Evolutionary conservation across 116 monocot genomes (phyloP), one percentile per base, ranked within the genome.

Genomic region (Phalaenopsis hybrid): DNA sequence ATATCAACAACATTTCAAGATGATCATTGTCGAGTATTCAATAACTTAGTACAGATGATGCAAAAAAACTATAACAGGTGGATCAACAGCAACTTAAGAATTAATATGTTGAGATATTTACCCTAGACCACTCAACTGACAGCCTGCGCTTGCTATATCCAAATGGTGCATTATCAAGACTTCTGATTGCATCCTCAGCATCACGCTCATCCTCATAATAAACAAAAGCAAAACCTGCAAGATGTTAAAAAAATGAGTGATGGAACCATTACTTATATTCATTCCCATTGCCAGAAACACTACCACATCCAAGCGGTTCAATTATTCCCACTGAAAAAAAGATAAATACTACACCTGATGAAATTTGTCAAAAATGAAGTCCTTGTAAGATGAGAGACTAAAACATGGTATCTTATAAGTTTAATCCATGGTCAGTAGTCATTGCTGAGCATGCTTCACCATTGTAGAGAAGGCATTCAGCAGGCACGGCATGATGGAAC

Each of bases 81-180:
- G 6, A 8, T 25, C 33, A 73, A 73, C 37, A 37, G 41, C 73
- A 46, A n/a, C 12, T 28, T 13, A 31, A 12, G 51, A 77, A 23
- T 7, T 46, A 52, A 15, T 50, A 13, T 28, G 11, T 49, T 28
- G 44, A 63, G 5, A 73, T 69, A 83, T 20, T 68, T 90, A 98
- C 98, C 95, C 88, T 94, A 49, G 98, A 91, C 98, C 98, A 95
- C 81, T 98, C 95, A 25, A 98, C 98, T 5, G 98, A 91, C 2
- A 98, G 89, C 80, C 79, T 88, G 50, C 98, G 86, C 44, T 89
- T 91, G 48, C 89, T 83, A 79, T 87, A 83, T 28, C 98, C 98
- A 85, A 98, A 98, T 57, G 95, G 88, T 20, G 75, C 82, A 77
- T 88, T 81, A 81, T 98, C 92, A 61, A 98, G 93, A 15, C 70